Percentiles rank a stretch among this genome's conserved stretches.
Evolutionary conservation across 176 grass and related monocot species (phyloP).

Genomic region (Themeda triandra): DNA sequence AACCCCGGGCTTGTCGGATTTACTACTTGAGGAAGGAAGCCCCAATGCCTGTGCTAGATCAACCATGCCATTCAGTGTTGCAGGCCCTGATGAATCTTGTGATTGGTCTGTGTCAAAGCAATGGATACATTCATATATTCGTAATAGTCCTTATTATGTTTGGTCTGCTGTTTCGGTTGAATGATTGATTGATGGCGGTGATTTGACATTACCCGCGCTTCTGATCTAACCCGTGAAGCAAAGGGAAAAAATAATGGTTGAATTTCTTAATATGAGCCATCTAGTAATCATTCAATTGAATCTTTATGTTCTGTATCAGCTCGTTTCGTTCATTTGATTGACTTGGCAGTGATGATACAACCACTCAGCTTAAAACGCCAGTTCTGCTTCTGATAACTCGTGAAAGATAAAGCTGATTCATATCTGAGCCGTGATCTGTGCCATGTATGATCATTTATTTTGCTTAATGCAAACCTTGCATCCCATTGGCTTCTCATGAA

Average conservation of each 20-base stretch:
- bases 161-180: not conserved
- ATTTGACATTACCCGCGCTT: constrained; percentile 51
- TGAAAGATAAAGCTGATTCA: constrained; percentile 44
- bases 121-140: constrained; percentile 13
- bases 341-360: constrained; percentile 42
- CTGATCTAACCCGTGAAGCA: constrained; percentile 44
- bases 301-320: not conserved
- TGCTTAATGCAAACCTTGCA: no score
- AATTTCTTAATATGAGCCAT: constrained; percentile 62
- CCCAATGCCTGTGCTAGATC: constrained; percentile 57
- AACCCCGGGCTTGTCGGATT: constrained; percentile 49
- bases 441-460: not conserved
- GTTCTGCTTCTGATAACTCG: constrained; percentile 65
- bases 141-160: not conserved
- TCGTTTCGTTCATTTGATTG: not conserved
- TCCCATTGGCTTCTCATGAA: no score
- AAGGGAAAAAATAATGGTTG: constrained; percentile 45
- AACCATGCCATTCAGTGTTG: constrained; percentile 62
- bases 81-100: constrained; percentile 25
- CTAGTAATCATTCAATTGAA: no score
- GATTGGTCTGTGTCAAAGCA: constrained; percentile 60
- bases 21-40: constrained; percentile 46
- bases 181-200: constrained; percentile 20
- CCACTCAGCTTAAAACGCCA: constrained; percentile 42
- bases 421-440: constrained; percentile 27